These are phyloP conservation scores for Cryptococcus hybrid DNA, from an alignment of 1,284 basidiomycete genomes.

Conservation along the genomic window DNA sequence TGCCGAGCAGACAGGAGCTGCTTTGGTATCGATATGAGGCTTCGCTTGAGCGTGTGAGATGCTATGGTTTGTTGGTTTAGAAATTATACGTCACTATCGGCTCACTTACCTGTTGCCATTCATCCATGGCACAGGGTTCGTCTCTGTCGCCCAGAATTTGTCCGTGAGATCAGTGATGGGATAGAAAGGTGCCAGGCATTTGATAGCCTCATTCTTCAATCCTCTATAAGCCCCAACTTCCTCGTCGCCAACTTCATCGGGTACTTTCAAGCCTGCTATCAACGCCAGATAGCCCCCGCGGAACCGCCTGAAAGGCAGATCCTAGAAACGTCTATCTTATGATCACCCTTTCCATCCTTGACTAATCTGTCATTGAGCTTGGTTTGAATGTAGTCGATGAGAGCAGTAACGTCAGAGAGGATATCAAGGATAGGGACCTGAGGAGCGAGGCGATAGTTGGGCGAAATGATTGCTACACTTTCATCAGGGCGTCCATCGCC, in stretches of 20 bases:
- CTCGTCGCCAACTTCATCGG: slow-evolving; percentile 25
- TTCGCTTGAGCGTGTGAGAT: slow-evolving; percentile 38
- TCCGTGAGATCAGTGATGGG: slow-evolving; percentile 47
- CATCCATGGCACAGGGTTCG: slow-evolving; percentile 45
- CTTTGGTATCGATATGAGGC: slow-evolving; percentile 40
- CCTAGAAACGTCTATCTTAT: slow-evolving; percentile 31
- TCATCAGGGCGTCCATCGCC: slow-evolving; percentile 7
- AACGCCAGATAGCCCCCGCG: slow-evolving; percentile 45
- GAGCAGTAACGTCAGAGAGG: slow-evolving; percentile 35
- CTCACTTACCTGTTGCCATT: slow-evolving; percentile 20
- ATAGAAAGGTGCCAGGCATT: slow-evolving; percentile 45
- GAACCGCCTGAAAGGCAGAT: slow-evolving; percentile 44
- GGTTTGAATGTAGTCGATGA: slow-evolving; percentile 28
- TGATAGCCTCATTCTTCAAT: slow-evolving; percentile 22
- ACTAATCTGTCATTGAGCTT: slow-evolving; percentile 34
- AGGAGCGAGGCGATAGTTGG: slow-evolving; percentile 46
- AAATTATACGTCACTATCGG: neutral
- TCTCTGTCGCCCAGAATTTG: slow-evolving; percentile 46
- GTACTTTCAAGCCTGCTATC: slow-evolving; percentile 37
- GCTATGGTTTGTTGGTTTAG: slow-evolving; percentile 8
- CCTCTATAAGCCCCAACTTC: slow-evolving; percentile 40
- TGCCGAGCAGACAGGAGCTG: slow-evolving; percentile 36
- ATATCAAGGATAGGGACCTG: slow-evolving; percentile 47
- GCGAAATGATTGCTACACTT: slow-evolving; percentile 36
- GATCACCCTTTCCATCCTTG: slow-evolving; percentile 24